phyloP scores from a whole-genome alignment of 345 rosid genomes.

The Hypericum perforatum region DNA sequence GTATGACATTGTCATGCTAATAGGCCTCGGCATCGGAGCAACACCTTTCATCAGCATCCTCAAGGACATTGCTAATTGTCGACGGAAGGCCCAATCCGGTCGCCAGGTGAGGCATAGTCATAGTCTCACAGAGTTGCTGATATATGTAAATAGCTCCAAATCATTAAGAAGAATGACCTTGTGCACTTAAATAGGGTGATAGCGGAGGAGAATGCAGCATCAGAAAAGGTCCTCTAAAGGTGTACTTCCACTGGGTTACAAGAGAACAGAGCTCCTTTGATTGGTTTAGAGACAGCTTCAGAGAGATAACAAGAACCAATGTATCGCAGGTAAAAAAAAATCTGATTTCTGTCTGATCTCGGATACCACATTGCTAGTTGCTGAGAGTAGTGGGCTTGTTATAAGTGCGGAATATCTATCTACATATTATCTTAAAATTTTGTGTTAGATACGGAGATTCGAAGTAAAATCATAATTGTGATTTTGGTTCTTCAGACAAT shows the following conservation, averaged over 20 bases:
- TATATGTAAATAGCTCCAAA: neutral
- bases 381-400: too few relatives aligned
- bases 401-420: too few relatives aligned
- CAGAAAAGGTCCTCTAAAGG: constrained; percentile 29
- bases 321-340: constrained; percentile 26
- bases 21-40: constrained; percentile 55
- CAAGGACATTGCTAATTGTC: constrained; percentile 23
- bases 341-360: too few relatives aligned
- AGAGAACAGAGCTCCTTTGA: constrained; percentile 52
- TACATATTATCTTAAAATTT: too few relatives aligned
- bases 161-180: neutral
- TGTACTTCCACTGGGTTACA: constrained; percentile 54
- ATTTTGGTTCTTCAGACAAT: constrained; percentile 18
- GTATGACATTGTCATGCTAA: constrained; percentile 38
- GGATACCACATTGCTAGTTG: too few relatives aligned
- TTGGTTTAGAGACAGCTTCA: constrained; percentile 41
- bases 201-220: constrained; percentile 4
- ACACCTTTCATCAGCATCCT: constrained; percentile 58
- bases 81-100: constrained; percentile 5
- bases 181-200: constrained; percentile 13
- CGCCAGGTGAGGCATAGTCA: neutral
- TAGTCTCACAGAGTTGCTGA: neutral
- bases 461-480: too few relatives aligned
- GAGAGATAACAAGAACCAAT: constrained; percentile 20
- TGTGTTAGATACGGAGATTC: too few relatives aligned